Evolutionary conservation across 441 rosid species (phyloP).

Genomic region (Populus trichocarpa): DNA sequence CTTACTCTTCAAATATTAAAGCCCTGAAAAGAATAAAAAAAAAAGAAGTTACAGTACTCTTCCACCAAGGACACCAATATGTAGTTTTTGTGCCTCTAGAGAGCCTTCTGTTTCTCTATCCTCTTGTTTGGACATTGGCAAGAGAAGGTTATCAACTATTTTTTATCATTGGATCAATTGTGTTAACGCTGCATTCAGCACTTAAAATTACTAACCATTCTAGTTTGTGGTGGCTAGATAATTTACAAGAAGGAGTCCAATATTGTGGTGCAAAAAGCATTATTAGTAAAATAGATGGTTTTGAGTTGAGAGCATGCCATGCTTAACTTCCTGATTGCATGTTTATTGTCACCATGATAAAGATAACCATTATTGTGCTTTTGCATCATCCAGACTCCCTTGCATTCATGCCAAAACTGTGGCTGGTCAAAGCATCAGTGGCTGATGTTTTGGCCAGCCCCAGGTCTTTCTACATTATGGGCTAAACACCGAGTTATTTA

Average conservation of each 20-base stretch:
- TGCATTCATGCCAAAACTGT: neutral
- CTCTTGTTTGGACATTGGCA: too few relatives aligned
- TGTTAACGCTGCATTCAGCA: neutral
- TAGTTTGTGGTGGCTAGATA: neutral
- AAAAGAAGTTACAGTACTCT: too few relatives aligned
- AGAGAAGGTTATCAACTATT: neutral
- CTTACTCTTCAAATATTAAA: too few relatives aligned
- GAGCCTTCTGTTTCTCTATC: too few relatives aligned
- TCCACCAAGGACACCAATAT: too few relatives aligned
- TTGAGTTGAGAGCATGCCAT: neutral
- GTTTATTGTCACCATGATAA: neutral
- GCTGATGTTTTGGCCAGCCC: neutral
- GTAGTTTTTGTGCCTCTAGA: too few relatives aligned
- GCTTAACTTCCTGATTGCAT: neutral
- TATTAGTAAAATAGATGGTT: neutral
- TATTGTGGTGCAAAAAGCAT: neutral
- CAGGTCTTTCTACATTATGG: neutral
- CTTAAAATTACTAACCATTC: neutral
- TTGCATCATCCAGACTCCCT: neutral
- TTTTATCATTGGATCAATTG: neutral
- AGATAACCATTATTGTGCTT: neutral
- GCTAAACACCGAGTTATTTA: neutral
- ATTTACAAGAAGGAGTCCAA: too few relatives aligned
- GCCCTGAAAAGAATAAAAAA: too few relatives aligned
- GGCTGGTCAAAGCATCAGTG: neutral